Conservation (phyloP, 1,284 basidiomycete species). For the Ceratobasidium sp. region DNA sequence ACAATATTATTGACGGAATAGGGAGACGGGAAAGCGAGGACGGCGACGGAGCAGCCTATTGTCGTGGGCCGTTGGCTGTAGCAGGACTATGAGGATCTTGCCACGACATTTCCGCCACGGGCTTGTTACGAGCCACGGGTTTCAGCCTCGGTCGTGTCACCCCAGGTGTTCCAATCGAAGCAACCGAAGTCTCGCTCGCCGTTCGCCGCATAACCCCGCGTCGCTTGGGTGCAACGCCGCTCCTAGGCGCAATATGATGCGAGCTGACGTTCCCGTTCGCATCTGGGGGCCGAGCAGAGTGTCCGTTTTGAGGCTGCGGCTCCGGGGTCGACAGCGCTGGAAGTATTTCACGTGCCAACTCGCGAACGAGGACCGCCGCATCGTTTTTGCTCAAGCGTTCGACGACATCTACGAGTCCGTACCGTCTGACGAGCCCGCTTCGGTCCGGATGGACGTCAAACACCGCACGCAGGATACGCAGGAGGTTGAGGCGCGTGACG, state of each 20-base stretch:
- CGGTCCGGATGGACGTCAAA: conserved; percentile 92
- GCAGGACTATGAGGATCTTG: conserved; percentile 28
- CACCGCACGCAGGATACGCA: conserved; percentile 87
- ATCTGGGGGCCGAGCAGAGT: conserved; percentile 4
- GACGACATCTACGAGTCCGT: conserved; percentile 83
- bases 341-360: conserved; percentile 86
- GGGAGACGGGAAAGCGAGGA: neutral
- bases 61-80: conserved; percentile 1
- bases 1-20: neutral
- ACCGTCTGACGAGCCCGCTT: conserved; percentile 83
- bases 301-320: conserved; percentile 12
- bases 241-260: conserved; percentile 36
- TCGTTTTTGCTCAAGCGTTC: conserved; percentile 84
- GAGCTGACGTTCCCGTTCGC: conserved; percentile 26
- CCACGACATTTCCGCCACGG: conserved; percentile 30
- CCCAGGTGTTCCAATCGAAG: conserved; percentile 24
- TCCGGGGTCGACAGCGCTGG: conserved; percentile 65
- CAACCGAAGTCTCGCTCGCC: conserved; percentile 45
- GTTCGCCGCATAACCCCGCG: conserved; percentile 48
- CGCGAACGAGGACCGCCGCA: conserved; percentile 89
- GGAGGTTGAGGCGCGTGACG: conserved; percentile 89
- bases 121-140: conserved; percentile 37
- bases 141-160: conserved; percentile 26
- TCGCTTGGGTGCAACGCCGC: conserved; percentile 42
- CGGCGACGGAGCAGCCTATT: neutral